phyloP scores from a whole-genome alignment of 164 flowering plant species.

The grape (Vitis vinifera) region DNA sequence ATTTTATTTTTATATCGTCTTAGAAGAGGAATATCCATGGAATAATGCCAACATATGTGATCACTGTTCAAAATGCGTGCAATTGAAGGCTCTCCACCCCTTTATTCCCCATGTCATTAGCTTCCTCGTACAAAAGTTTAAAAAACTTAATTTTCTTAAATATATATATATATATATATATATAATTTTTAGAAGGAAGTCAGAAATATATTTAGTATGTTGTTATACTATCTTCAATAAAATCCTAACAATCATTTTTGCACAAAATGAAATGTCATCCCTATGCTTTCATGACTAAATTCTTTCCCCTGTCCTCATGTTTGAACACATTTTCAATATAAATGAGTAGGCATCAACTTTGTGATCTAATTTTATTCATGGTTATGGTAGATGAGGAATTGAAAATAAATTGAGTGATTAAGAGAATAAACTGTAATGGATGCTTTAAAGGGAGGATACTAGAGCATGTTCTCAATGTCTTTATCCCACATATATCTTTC shows the following conservation, averaged over 20 bases:
- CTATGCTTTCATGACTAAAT: too few species aligned
- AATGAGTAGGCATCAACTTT: too few species aligned
- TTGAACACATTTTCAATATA: too few species aligned
- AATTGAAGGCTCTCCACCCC: neutral
- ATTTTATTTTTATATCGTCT: constrained; percentile 9
- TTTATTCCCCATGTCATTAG: constrained; percentile 1
- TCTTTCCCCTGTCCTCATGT: too few species aligned
- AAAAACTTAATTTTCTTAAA: neutral
- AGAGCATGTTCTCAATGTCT: constrained; percentile 11
- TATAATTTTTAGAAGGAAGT: too few species aligned
- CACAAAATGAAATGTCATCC: too few species aligned
- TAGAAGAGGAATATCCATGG: constrained; percentile 14
- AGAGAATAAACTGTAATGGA: neutral
- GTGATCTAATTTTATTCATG: too few species aligned
- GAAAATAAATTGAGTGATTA: neutral
- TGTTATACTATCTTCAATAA: too few species aligned
- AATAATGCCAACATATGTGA: constrained; percentile 5
- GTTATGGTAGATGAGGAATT: neutral
- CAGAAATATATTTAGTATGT: too few species aligned
- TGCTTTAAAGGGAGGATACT: constrained; percentile 10
- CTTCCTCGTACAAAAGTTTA: neutral
- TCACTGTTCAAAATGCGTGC: neutral
- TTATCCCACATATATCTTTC: neutral
- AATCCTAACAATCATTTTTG: too few species aligned
- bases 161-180: too few species aligned